Evolutionary conservation across 2,329 filamentous ascomycete species (phyloP).

Genomic region (Ophiostoma piceae): DNA sequence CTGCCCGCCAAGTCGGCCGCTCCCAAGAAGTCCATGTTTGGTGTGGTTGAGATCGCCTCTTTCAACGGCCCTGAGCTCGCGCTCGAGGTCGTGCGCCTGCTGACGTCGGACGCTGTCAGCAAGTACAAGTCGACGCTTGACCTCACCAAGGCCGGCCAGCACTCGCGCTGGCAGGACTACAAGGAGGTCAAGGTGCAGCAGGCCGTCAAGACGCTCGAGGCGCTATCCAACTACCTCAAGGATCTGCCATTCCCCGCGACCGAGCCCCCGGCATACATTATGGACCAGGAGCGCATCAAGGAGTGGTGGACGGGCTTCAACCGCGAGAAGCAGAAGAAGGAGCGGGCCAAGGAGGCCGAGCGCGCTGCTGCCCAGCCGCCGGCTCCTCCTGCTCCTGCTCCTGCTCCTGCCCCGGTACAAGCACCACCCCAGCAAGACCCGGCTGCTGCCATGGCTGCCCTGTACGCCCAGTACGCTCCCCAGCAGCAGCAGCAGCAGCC

Average conservation of each 20-base stretch:
- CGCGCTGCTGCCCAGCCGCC: neutral
- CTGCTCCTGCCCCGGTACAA: too few species aligned
- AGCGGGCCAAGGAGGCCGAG: constrained; percentile 32
- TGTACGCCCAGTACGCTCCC: constrained; percentile 37
- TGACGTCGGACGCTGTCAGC: constrained; percentile 42
- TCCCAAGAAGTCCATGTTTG: neutral
- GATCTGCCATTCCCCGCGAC: constrained; percentile 46
- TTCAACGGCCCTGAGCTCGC: constrained; percentile 34
- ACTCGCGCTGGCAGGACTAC: constrained; percentile 35
- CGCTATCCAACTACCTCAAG: constrained; percentile 39
- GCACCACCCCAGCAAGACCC: constrained; percentile 29
- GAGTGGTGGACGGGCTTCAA: constrained; percentile 51
- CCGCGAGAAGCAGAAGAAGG: constrained; percentile 32
- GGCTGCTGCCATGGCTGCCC: constrained; percentile 37
- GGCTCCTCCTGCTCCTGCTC: too few species aligned
- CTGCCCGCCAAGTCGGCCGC: neutral
- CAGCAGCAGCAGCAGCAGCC: constrained; percentile 28
- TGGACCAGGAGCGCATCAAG: constrained; percentile 42
- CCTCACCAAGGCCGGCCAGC: constrained; percentile 34
- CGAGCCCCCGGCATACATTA: constrained; percentile 50
- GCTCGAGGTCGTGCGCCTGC: constrained; percentile 38
- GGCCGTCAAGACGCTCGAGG: constrained; percentile 42
- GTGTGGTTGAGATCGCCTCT: neutral
- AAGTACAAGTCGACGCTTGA: constrained; percentile 41
- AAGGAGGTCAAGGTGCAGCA: constrained; percentile 41